A percentile compares a stretch with the other conserved stretches of the same genome.
Evolutionary conservation across 768 basidiomycete species (phyloP).

Genomic region (Naganishia antarctica): DNA sequence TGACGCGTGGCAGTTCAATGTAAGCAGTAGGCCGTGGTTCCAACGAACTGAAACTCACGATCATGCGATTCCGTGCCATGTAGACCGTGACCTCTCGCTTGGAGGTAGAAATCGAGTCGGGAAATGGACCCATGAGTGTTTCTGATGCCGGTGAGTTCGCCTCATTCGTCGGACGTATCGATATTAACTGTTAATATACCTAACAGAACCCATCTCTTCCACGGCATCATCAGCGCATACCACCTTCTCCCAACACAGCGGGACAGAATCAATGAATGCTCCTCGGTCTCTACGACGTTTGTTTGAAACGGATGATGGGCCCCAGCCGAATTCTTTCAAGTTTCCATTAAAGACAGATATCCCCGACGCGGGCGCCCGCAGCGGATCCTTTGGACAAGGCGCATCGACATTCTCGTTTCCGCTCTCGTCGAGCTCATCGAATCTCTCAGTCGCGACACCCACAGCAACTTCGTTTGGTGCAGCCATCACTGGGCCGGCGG

Average conservation of each 20-base stretch:
- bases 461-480: conserved; percentile 8
- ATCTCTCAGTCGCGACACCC: conserved; percentile 17
- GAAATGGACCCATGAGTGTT: conserved; percentile 19
- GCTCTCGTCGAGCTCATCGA: not conserved
- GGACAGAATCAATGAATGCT: conserved; percentile 47
- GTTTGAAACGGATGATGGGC: conserved; percentile 57
- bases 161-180: conserved; percentile 27
- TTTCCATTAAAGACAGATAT: conserved; percentile 9
- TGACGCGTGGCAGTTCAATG: conserved; percentile 49
- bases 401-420: conserved; percentile 3
- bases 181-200: not conserved
- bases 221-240: conserved; percentile 37
- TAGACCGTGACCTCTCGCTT: conserved; percentile 46
- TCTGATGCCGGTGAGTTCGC: not conserved
- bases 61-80: no score
- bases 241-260: not conserved
- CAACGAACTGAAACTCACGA: no score
- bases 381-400: conserved; percentile 11
- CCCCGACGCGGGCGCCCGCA: not conserved
- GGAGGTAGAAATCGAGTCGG: conserved; percentile 35
- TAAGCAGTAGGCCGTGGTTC: conserved; percentile 24
- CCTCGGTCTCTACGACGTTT: conserved; percentile 73
- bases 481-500: no score
- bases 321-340: conserved; percentile 15
- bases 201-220: conserved; percentile 26